Base-by-base conservation (phyloP, 805 yeast species). In the Pichia scutulata region DNA sequence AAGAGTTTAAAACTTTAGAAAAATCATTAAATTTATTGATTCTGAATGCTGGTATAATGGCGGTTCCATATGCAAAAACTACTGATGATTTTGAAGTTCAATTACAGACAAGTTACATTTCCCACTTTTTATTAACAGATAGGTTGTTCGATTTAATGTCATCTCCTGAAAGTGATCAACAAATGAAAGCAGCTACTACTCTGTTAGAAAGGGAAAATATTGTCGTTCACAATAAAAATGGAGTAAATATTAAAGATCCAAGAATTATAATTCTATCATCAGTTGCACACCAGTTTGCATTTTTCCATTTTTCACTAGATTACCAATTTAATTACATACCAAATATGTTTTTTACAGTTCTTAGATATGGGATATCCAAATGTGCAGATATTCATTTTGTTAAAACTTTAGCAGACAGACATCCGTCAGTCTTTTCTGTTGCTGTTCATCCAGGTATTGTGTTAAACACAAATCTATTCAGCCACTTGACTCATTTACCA, bases 391-490 rank as follows among this genome's bases (percentile, higher is more conserved):
- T 87, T 42, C 96, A 88, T 57, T 77, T 81, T 59, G 76, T 81
- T 59, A 80, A 80, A 57, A 72, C 81, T 63, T 65, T 88, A 22
- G 78, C 92, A 0, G 69, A 78, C 37, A 74, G 81, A 52, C 75
- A 86, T 61, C 93, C 95, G 0, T 73, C 79, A 19, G 71, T 87
- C 10, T 63, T 82, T 39, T 80, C 82, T 51, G 65, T 79, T 37
- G 74, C 88, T 2, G 86, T 86, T 3, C 90, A 87, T 59, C 96
- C 96, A 0, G 96, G 96, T 0, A 75, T 86, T 55, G 87, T 86
- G n/a, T 82, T 88, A 86, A 81, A 82, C 58, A 82, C 96, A 2
- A 83, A 84, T 56, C 64, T 84, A 44, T 85, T 84, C 62, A 72
- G 84, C 43, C 86, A 84, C 62, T 84, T 89, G 82, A 86, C 92